phyloP scores from a whole-genome alignment of 352 stramenopile genomes.

The Elongisporangium prolatum region DNA sequence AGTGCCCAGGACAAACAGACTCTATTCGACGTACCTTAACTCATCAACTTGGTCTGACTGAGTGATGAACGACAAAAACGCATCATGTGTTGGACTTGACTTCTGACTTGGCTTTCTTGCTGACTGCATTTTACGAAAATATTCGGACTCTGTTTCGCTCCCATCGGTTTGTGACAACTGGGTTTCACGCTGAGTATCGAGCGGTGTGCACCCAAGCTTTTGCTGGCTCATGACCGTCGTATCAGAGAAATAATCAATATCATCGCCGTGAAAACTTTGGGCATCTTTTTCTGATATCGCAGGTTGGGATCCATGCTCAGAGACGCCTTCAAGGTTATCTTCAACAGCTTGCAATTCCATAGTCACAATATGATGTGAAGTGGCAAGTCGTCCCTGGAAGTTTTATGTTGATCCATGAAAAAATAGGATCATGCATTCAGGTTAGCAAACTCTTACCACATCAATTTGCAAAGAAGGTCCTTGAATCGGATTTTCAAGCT shows the following conservation, averaged over 20 bases:
- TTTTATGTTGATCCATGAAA: not conserved
- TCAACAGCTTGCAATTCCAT: constrained; percentile 29
- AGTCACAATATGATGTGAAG: constrained; percentile 25
- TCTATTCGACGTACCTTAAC: not conserved
- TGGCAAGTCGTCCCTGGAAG: constrained; percentile 22
- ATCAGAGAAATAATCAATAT: constrained; percentile 3
- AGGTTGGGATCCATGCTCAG: constrained; percentile 3
- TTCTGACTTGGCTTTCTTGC: constrained; percentile 1
- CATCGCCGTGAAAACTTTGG: not conserved
- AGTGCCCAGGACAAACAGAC: not conserved
- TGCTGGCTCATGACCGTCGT: not conserved
- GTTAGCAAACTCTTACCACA: constrained; percentile 8
- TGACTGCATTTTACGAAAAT: not conserved
- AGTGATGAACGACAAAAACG: constrained; percentile 10
- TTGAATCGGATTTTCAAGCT: constrained; percentile 13
- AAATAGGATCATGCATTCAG: not conserved
- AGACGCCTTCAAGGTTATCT: constrained; percentile 9
- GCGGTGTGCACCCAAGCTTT: not conserved
- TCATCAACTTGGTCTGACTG: constrained; percentile 1
- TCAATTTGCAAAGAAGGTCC: constrained; percentile 21
- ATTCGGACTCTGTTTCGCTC: constrained; percentile 1
- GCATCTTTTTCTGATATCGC: constrained; percentile 1
- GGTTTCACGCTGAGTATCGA: not conserved
- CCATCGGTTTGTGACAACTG: constrained; percentile 2
- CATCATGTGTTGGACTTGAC: constrained; percentile 6